Percentiles rank a stretch among this genome's conserved stretches.
Evolutionary conservation across 2,329 filamentous ascomycete species (phyloP).

Genomic region (Xylariaceae sp.): DNA sequence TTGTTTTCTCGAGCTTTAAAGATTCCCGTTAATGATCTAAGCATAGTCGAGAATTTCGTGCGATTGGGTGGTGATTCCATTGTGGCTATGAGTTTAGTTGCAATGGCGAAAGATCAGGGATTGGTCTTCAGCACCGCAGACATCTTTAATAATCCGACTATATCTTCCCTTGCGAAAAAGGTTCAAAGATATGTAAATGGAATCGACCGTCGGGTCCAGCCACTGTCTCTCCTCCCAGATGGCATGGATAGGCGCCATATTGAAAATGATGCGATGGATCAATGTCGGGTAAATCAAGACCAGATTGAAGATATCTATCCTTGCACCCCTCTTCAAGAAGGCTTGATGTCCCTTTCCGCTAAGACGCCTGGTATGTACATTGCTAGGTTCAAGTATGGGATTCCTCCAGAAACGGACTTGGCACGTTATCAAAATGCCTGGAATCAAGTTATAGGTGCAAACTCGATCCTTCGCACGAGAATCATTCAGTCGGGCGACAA

Average conservation of each 20-base stretch:
- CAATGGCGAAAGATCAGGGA: slow-evolving; percentile 43
- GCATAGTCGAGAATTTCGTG: slow-evolving; percentile 43
- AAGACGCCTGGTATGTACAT: slow-evolving; percentile 35
- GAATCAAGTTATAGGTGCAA: slow-evolving; percentile 4
- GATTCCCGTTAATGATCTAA: neutral
- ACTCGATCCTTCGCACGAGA: slow-evolving; percentile 20
- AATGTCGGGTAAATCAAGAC: slow-evolving; percentile 7
- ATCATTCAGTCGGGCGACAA: slow-evolving; percentile 1
- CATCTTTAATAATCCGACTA: slow-evolving; percentile 12
- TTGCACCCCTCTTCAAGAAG: slow-evolving; percentile 40
- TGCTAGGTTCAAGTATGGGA: slow-evolving; percentile 32
- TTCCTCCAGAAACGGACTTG: slow-evolving; percentile 7
- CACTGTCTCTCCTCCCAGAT: neutral
- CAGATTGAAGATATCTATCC: slow-evolving; percentile 38
- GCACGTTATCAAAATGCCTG: slow-evolving; percentile 9
- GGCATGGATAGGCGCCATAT: neutral
- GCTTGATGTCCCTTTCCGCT: slow-evolving; percentile 35
- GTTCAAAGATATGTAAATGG: neutral
- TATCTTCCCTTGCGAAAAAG: slow-evolving; percentile 11
- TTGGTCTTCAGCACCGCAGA: slow-evolving; percentile 9
- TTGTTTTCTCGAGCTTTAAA: neutral
- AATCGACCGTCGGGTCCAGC: neutral
- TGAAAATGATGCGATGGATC: slow-evolving; percentile 1
- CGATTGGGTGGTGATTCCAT: slow-evolving; percentile 49
- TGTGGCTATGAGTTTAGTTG: slow-evolving; percentile 50